Conservation (phyloP, 2,329 filamentous ascomycete species). For the Neofusicoccum ribis region DNA sequence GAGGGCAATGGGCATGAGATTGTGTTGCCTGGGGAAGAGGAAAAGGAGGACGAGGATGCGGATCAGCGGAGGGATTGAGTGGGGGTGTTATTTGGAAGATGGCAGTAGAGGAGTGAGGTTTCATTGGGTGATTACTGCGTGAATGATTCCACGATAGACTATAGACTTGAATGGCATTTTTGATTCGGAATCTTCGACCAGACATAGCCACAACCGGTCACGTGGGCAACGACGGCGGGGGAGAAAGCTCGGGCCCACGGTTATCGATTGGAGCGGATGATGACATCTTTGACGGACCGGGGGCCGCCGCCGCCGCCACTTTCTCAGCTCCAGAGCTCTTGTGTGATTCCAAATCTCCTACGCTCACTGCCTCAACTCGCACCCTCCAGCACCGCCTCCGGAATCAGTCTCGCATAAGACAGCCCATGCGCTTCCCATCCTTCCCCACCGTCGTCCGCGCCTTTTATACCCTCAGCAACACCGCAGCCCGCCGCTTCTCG, state of each 20-base stretch:
- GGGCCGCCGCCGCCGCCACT: neutral
- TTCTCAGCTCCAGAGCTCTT: neutral
- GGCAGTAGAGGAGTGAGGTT: too few relatives aligned
- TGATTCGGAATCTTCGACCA: too few relatives aligned
- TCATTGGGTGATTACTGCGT: too few relatives aligned
- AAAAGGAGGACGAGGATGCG: constrained; percentile 36
- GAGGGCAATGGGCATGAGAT: constrained; percentile 68
- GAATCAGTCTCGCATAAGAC: neutral
- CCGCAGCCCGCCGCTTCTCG: constrained; percentile 35
- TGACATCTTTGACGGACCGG: constrained; percentile 5
- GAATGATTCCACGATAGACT: too few relatives aligned
- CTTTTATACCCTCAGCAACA: constrained; percentile 49
- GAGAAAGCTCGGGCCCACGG: neutral
- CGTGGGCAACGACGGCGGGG: neutral
- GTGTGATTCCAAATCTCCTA: neutral
- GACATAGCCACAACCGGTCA: neutral
- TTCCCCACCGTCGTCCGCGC: constrained; percentile 46
- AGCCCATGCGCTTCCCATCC: constrained; percentile 19
- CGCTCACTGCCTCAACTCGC: neutral
- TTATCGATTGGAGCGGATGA: constrained; percentile 11
- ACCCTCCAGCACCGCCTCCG: neutral
- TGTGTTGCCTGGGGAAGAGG: constrained; percentile 62
- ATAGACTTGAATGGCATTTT: too few relatives aligned
- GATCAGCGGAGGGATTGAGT: neutral
- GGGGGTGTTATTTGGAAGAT: neutral